phyloP scores from a whole-genome alignment of 1,284 basidiomycete species.

The Coriolopsis trogii region DNA sequence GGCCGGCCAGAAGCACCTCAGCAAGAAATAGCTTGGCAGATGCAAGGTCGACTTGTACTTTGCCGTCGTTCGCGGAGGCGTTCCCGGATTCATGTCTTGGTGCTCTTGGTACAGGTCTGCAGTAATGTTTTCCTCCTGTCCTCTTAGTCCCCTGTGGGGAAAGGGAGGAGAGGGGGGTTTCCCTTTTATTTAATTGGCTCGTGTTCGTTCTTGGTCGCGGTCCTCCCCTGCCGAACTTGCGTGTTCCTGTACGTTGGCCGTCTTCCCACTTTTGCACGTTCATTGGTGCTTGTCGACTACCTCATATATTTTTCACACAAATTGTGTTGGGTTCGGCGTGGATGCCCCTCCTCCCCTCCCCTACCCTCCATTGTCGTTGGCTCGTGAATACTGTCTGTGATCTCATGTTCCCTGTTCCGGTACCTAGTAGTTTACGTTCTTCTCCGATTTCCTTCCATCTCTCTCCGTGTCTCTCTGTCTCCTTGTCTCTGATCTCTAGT shows the following conservation, averaged over 20 bases:
- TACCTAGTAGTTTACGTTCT: slow-evolving; percentile 3
- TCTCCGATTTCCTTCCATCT: too few relatives aligned
- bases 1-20: slow-evolving; percentile 6
- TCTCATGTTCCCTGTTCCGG: slow-evolving; percentile 15
- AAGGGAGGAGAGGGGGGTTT: slow-evolving; percentile 29
- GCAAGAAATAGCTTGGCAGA: slow-evolving; percentile 5
- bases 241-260: slow-evolving; percentile 15
- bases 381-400: slow-evolving; percentile 18
- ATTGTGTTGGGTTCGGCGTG: slow-evolving; percentile 15
- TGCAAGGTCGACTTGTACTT: slow-evolving; percentile 7
- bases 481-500: too few relatives aligned
- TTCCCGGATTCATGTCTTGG: slow-evolving; percentile 18
- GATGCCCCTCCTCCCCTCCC: too few relatives aligned
- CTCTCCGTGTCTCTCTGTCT: neutral
- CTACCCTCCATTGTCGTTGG: slow-evolving; percentile 20
- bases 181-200: slow-evolving; percentile 17
- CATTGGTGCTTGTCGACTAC: slow-evolving; percentile 8
- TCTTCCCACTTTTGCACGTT: slow-evolving; percentile 23
- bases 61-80: slow-evolving; percentile 23
- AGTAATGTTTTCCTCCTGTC: slow-evolving; percentile 26
- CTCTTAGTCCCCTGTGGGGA: slow-evolving; percentile 29
- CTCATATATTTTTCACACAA: neutral
- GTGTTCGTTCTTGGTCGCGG: too few relatives aligned
- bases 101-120: slow-evolving; percentile 17
- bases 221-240: too few relatives aligned